Base-by-base conservation (phyloP, 2,329 filamentous ascomycete genomes). In the Aspergillus proliferans region DNA sequence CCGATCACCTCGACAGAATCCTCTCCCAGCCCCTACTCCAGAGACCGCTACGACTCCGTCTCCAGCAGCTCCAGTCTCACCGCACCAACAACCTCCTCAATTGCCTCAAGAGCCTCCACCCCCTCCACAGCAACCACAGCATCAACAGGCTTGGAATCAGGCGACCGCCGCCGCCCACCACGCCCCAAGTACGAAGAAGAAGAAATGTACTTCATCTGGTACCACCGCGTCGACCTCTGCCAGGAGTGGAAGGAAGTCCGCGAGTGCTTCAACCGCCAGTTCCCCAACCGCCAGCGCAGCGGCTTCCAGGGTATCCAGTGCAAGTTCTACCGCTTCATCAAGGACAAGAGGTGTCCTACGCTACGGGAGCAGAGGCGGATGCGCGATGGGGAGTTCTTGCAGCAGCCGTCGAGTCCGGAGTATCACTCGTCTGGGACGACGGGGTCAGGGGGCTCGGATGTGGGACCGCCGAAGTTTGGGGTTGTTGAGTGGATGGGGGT, bases 171-270 rank as follows among this genome's bases (percentile, higher is more conserved):
- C 7, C 68, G 71, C 3, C 61, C 68, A 5, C 69, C 71, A n/a
- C 66, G 72, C 4, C 72, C 71, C 22, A 73, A 72, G 58, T 76
- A 76, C 58, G 67, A 68, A 41, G 66, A 71, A 46, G 73, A 76
- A 59, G 71, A 76, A 51, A 70, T 70, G 63, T 72, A 71, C 57
- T 76, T 76, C 51, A 74, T 76, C 52, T 76, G 73, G 73, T 76
- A 76, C 54, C 70, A 74, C 57, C 71, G 72, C 6, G 71, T 71
- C 22, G 73, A 76, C 54, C 63, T 75, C 22, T 64, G 64, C 42
- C 66, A 73, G 58, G 68, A 73, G 51, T 76, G 73, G 73, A 71
- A 70, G 51, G 66, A 72, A 51, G 69, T 76, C 19, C 65, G 68
- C 22, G 65, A 71, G 47, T 66, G 64, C 48, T 76, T 73, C 53